Percentiles rank a stretch among this genome's conserved stretches.
These are phyloP conservation scores for Magnaporthales sp. DNA, from an alignment of 2,329 filamentous ascomycete genomes.

Conservation along the genomic window DNA sequence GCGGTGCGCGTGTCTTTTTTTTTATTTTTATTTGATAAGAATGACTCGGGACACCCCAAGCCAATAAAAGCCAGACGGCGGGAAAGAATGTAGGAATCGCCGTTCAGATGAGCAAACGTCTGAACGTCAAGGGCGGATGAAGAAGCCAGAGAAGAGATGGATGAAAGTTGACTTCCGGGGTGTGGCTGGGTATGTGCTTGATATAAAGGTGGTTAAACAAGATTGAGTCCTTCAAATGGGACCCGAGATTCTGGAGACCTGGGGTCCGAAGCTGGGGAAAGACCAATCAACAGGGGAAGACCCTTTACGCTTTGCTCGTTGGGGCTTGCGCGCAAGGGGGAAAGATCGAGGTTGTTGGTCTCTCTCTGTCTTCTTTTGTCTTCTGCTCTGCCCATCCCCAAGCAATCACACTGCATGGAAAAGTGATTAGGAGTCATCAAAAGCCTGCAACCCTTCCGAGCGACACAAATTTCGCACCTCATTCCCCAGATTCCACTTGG, in stretches of 20 bases:
- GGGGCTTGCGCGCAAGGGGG: not conserved
- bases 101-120: not conserved
- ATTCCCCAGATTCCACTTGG: slow-evolving; percentile 1
- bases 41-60: not conserved
- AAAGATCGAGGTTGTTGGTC: not conserved
- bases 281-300: not conserved
- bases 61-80: not conserved
- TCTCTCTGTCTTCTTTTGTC: not conserved
- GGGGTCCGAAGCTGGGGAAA: not conserved
- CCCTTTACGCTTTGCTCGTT: not conserved
- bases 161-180: not conserved
- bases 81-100: too few species aligned
- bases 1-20: not conserved
- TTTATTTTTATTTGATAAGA: not conserved
- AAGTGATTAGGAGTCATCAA: not conserved
- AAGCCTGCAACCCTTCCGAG: not conserved
- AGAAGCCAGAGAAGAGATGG: not conserved
- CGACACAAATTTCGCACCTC: not conserved
- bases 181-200: not conserved
- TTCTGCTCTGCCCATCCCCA: not conserved
- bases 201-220: not conserved
- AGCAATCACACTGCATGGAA: not conserved
- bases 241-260: not conserved
- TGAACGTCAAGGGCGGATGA: not conserved
- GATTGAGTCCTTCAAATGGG: not conserved